Evolutionary conservation across 805 yeast genomes (phyloP).

Genomic region (Saturnispora sekii): DNA sequence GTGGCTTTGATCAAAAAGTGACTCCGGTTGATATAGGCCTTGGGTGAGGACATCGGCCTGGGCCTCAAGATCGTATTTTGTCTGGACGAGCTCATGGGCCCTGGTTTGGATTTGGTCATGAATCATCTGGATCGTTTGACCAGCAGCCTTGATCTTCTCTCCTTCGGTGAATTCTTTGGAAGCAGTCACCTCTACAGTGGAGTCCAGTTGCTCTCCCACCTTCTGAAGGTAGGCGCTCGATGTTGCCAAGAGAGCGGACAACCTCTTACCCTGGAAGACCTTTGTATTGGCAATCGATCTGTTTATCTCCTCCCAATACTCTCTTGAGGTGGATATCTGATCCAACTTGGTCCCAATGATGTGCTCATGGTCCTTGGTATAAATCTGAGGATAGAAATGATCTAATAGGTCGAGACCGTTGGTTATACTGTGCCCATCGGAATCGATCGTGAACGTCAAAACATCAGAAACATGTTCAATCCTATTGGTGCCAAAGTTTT

Average conservation of each 20-base stretch:
- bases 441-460: constrained; percentile 26
- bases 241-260: constrained; percentile 19
- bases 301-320: background rate
- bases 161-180: constrained; percentile 4
- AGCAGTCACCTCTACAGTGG: background rate
- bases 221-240: constrained; percentile 20
- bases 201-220: background rate
- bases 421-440: constrained; percentile 20
- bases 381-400: constrained; percentile 32
- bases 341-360: constrained; percentile 15
- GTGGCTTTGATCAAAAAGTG: constrained; percentile 7
- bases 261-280: constrained; percentile 26
- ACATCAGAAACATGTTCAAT: constrained; percentile 26
- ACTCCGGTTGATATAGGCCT: background rate
- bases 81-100: no score
- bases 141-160: constrained; percentile 11
- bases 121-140: constrained; percentile 6
- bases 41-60: constrained; percentile 12
- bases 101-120: background rate
- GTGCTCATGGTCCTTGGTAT: constrained; percentile 22
- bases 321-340: constrained; percentile 6
- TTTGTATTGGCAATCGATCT: constrained; percentile 17
- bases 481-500: constrained; percentile 1
- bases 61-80: constrained; percentile 5
- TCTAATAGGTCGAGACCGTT: constrained; percentile 23